Evolutionary conservation across 192 early-diverging fungal species (phyloP).

Genomic region (Pilobolus umbonatus): DNA sequence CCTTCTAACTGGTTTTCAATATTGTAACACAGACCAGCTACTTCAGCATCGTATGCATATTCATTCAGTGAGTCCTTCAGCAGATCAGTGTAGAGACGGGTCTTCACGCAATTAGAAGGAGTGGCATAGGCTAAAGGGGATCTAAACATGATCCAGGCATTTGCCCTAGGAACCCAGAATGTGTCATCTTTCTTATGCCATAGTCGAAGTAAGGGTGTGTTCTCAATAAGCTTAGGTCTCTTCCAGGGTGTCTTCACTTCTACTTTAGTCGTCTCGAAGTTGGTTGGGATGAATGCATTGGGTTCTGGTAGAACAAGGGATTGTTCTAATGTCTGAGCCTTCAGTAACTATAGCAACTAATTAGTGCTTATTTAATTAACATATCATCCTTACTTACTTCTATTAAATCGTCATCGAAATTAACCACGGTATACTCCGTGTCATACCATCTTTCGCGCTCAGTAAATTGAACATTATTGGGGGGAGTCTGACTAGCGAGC

Average conservation of each 20-base stretch:
- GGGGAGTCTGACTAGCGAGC: slow-evolving; percentile 40
- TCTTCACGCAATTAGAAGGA: slow-evolving; percentile 66
- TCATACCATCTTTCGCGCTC: slow-evolving; percentile 76
- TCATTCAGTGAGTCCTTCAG: slow-evolving; percentile 83
- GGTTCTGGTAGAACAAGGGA: slow-evolving; percentile 63
- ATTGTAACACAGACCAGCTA: slow-evolving; percentile 79
- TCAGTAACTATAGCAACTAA: slow-evolving; percentile 32
- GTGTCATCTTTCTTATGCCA: slow-evolving; percentile 97
- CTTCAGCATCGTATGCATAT: slow-evolving; percentile 84
- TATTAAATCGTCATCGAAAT: slow-evolving; percentile 52
- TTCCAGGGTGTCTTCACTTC: slow-evolving; percentile 24
- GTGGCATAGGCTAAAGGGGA: slow-evolving; percentile 76
- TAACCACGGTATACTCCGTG: slow-evolving; percentile 68
- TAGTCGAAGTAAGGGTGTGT: slow-evolving; percentile 58
- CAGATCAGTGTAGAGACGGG: slow-evolving; percentile 67
- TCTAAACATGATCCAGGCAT: slow-evolving; percentile 63
- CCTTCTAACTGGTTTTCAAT: slow-evolving; percentile 68
- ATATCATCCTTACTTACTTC: slow-evolving; percentile 35
- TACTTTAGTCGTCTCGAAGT: slow-evolving; percentile 62
- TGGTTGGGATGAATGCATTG: slow-evolving; percentile 84
- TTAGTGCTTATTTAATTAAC: slow-evolving; percentile 20
- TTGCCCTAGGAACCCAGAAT: slow-evolving; percentile 87
- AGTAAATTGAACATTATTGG: slow-evolving; percentile 40
- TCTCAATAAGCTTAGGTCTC: slow-evolving; percentile 52
- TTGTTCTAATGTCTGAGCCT: slow-evolving; percentile 40